A percentile compares a stretch with the other conserved stretches of the same genome.
Evolutionary conservation across 495 filamentous ascomycete genomes (phyloP).

Genomic region (Neurospora tetrasperma): DNA sequence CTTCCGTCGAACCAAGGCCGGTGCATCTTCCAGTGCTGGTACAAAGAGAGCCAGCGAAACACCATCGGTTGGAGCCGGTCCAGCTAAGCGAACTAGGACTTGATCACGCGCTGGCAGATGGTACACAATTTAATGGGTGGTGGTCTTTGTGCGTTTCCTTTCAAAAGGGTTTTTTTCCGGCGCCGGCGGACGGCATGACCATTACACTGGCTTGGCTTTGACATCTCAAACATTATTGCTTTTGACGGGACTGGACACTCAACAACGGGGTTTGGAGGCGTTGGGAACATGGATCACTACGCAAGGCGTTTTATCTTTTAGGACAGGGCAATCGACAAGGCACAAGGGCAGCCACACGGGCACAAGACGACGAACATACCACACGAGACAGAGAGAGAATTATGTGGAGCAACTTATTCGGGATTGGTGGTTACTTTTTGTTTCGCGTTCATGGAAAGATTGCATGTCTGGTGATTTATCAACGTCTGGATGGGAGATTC

Average conservation of each 20-base stretch:
- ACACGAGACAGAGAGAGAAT: not conserved
- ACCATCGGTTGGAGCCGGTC: slow-evolving; percentile 17
- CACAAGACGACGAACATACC: not conserved
- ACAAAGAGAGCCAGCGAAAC: slow-evolving; percentile 39
- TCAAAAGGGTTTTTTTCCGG: not conserved
- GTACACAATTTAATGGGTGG: not conserved
- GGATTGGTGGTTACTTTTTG: not conserved
- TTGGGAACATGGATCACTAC: not conserved
- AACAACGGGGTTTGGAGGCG: not conserved
- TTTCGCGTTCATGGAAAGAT: not conserved
- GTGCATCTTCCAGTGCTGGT: slow-evolving; percentile 12
- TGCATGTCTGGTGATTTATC: not conserved
- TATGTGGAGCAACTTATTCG: not conserved
- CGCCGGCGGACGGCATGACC: not conserved
- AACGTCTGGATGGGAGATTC: not conserved
- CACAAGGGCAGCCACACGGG: not conserved
- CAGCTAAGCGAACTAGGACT: slow-evolving; percentile 27
- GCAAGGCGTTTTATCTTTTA: not conserved
- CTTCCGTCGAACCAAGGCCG: slow-evolving; percentile 53
- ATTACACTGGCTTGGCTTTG: not conserved
- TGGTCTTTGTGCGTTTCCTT: not conserved
- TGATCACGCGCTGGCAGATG: slow-evolving; percentile 11
- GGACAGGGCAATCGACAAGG: not conserved
- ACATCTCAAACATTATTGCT: not conserved
- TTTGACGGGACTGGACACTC: not conserved